Base-by-base conservation (phyloP, 441 rosid genomes). In the Brassica balearica region DNA sequence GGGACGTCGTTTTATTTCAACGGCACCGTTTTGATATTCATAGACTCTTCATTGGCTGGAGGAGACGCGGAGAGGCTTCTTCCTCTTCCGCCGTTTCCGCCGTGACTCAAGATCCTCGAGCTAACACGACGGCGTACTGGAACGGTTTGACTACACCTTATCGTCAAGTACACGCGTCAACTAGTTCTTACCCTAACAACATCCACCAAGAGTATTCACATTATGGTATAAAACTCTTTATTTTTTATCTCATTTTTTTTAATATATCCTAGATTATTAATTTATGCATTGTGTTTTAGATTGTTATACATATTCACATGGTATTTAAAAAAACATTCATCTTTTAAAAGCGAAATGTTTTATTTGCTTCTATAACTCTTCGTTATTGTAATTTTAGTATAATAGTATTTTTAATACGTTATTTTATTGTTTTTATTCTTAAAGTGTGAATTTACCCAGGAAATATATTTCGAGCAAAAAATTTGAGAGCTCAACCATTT, bases 1-100 rank as follows among this genome's bases (percentile, higher is more conserved):
- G 99, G 0, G 99, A 95, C 71, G 83, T 91, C 63, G 91, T 95
- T 59, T 84, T 87, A 46, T 95, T 95, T 74, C 84, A 86, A 75
- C 89, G 99, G 0, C 95, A 90, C 79, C 87, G 88, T n/a, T 32
- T 75, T 0, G 92, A 91, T 12, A 67, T 75, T 1, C 90, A 90
- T 17, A 79, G 89, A 62, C 70, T 95, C 58, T 91, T 95, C 76
- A 90, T 95, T 60, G 90, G 94, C 27, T 95, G 96, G 94, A 76
- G 97, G 61, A 82, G 94, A 77, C 83, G 90, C 60, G 88, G 88
- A 6, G 75, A 79, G 0, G n/a, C 74, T 56, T 34, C 74, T 12
- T 71, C 75, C 2, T 61, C 72, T 1, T 32, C 80, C 8, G 62
- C 23, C 41, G 72, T 46, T 61, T 46, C 71, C 60, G 79, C 9